A percentile compares a stretch with the other conserved stretches of the same genome.
Evolutionary conservation across 352 stramenopile genomes (phyloP).

Genomic region (Elongisporangium prolatum): DNA sequence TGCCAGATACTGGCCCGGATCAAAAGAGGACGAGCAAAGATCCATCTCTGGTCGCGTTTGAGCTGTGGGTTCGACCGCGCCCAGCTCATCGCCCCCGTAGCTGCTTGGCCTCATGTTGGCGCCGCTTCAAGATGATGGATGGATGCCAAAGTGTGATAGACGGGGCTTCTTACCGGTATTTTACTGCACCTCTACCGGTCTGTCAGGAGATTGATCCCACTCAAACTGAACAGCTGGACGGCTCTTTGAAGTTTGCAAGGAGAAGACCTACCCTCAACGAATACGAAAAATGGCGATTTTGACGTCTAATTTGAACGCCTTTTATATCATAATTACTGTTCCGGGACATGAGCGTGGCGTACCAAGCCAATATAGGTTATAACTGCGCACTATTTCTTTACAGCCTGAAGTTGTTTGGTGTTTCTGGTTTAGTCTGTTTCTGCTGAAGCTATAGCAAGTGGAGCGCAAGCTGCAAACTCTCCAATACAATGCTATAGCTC

Average conservation of each 20-base stretch:
- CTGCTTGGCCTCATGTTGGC: background rate
- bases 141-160: background rate
- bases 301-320: background rate
- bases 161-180: background rate
- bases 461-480: too few species aligned
- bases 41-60: slow-evolving; percentile 28
- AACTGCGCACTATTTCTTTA: background rate
- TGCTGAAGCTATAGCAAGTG: too few species aligned
- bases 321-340: background rate
- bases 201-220: background rate
- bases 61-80: slow-evolving; percentile 1
- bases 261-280: background rate
- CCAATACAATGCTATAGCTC: background rate
- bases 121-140: slow-evolving; percentile 9
- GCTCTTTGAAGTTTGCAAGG: background rate
- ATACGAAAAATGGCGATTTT: background rate
- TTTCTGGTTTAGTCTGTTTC: background rate
- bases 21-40: slow-evolving; percentile 53
- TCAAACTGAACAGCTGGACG: background rate
- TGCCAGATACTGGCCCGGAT: slow-evolving; percentile 56
- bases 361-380: too few species aligned
- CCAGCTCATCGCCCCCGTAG: slow-evolving; percentile 6
- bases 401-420: background rate
- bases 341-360: background rate
- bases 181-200: background rate